Base-by-base conservation (phyloP, 768 basidiomycete genomes). In the Serendipita indica region DNA sequence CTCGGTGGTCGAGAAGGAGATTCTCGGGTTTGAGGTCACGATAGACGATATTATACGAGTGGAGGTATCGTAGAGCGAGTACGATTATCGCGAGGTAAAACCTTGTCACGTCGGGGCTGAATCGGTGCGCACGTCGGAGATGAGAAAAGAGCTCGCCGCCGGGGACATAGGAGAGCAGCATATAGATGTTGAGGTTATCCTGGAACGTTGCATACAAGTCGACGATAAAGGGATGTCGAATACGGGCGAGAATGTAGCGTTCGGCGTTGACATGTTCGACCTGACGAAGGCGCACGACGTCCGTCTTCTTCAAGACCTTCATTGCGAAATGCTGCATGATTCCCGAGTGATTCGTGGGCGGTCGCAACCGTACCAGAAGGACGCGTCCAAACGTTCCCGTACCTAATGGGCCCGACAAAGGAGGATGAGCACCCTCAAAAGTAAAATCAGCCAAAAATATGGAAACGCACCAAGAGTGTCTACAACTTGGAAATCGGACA, bases 11-110 rank as follows among this genome's bases (percentile, higher is more conserved):
- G 57, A 99, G 76, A 35, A 99, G 80, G n/a, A 99, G 80, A 66
- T 99, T 99, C 71, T 99, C 96, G 14, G 96, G 96, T 71, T 99
- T 98, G 64, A 99, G 79, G 71, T 98, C 94, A 41, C 94, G 89
- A 72, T 98, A 98, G 66, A 98, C 90, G 71, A 99, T 94, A 74
- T 97, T 92, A 72, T 87, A 89, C 13, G 85, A 85, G 70, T 98
- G 96, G 3, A 98, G 76, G 64, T 94, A 93, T 73, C 88, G 89
- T 65, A 98, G 77, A 33, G 93, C 96, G 60, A 98, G 81, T 66
- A 96, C 82, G 69, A 97, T 94, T 62, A 88, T 92, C 32, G 94
- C 93, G 62, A 94, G 82, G 72, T 97, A 99, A 73, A 98, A 99
- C 46, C 96, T 83, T 25, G 96, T 93, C 62, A 99, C 96, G 67